These are phyloP conservation scores for Euphorbia corollata DNA, from an alignment of 441 rosid species.

Conservation along the genomic window DNA sequence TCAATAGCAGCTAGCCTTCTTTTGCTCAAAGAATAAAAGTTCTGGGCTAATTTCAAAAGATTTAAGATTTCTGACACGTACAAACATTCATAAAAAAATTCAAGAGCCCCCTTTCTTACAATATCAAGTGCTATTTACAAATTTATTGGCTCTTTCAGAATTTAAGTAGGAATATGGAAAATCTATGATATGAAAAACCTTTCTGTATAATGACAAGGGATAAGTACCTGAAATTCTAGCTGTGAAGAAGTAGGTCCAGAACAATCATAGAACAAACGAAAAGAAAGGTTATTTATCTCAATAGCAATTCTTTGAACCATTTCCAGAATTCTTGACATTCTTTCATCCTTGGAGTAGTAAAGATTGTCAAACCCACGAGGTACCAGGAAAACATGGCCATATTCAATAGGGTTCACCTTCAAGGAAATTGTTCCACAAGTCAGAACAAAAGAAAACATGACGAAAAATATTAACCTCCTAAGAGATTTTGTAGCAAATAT, in stretches of 20 bases:
- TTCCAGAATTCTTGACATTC: slow-evolving; percentile 24
- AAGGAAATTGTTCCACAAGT: slow-evolving; percentile 11
- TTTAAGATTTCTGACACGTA: neutral
- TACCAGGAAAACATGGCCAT: slow-evolving; percentile 38
- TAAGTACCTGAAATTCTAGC: slow-evolving; percentile 33
- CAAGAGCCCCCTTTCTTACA: neutral
- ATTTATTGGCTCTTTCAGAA: neutral
- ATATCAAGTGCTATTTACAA: neutral
- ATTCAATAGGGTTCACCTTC: slow-evolving; percentile 34
- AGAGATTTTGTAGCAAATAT: neutral
- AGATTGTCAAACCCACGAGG: slow-evolving; percentile 26
- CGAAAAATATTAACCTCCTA: neutral
- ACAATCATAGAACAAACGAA: slow-evolving; percentile 30
- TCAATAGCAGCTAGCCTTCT: neutral
- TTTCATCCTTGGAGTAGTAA: slow-evolving; percentile 21
- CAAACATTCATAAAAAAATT: neutral
- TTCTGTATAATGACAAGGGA: neutral
- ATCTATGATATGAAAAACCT: neutral
- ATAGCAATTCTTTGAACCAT: slow-evolving; percentile 28
- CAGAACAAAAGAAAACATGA: neutral
- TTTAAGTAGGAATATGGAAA: neutral
- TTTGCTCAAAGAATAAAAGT: neutral
- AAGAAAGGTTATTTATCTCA: slow-evolving; percentile 32
- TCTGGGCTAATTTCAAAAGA: neutral
- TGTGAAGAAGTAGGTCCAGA: slow-evolving; percentile 18